Base-by-base conservation (phyloP, 352 stramenopile species). In the Pythium angustatum region DNA sequence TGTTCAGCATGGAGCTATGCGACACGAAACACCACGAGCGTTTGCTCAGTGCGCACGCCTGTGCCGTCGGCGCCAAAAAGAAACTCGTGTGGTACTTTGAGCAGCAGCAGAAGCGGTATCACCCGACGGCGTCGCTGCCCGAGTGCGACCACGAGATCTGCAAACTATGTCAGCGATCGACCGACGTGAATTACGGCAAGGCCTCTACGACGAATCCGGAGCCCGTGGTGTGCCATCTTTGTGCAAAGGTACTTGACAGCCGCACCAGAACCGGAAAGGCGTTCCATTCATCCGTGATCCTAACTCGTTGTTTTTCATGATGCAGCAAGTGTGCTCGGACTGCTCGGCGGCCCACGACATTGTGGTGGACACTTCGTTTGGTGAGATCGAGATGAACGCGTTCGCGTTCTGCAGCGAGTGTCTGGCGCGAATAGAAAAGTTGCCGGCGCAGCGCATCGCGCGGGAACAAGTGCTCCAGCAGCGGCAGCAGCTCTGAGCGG, bases 51-150 rank as follows among this genome's bases (percentile, higher is more conserved):
- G 24, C 34, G 52, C 17, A 60, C 47, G 50, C 50, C 58, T 19
- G 69, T 71, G 24, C 62, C 66, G 47, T 68, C 52, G 72, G 72
- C 1, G 52, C 77, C 28, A 66, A 69, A 47, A 81, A 81, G 68
- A 87, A 83, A 28, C 51, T 87, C 49, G 59, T 72, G 33, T 85
- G 75, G 66, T 71, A 79, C 27, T 28, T 80, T 53, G 60, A 71
- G 34, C 66, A 72, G 21, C 60, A 47, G n/a, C 40, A 27, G 40
- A 47, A 47, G n/a, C 40, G 40, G n/a, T 47, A 40, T 8, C 36
- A 49, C 49, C 17, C 24, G 8, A 17, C 17, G 31, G 19, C 51
- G 5, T 10, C 28, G 1, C 14, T 47, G 19, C 21, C 15, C 5
- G 6, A 2, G 17, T 28, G 21, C 24, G 2, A 22, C 27, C 7